Evolutionary conservation across 805 yeast genomes (phyloP).

Genomic region (Saturnispora ahearnii): DNA sequence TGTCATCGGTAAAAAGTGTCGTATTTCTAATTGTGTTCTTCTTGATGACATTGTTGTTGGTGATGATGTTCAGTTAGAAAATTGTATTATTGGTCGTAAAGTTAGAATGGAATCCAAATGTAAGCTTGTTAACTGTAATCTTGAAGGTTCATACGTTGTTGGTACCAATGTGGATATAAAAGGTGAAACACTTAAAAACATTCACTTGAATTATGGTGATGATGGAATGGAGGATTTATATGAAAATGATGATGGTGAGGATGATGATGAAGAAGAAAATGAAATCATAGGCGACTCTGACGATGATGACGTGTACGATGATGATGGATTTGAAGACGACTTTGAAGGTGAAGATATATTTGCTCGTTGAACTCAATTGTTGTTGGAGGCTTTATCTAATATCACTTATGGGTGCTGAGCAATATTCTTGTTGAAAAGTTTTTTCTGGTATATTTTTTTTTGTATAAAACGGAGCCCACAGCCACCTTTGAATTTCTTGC

Average conservation of each 20-base stretch:
- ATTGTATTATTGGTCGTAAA: constrained; percentile 71
- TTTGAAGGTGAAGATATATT: constrained; percentile 35
- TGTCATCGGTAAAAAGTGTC: constrained; percentile 74
- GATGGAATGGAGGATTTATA: constrained; percentile 21
- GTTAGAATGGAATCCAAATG: constrained; percentile 58
- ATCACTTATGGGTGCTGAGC: background rate
- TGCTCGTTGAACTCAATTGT: constrained; percentile 13
- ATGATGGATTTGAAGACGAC: constrained; percentile 51
- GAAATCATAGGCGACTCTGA: constrained; percentile 5
- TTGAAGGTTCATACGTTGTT: constrained; percentile 73
- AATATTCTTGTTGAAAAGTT: background rate
- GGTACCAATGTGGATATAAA: constrained; percentile 40
- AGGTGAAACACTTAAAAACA: constrained; percentile 31
- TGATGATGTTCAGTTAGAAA: constrained; percentile 74
- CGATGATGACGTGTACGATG: constrained; percentile 40
- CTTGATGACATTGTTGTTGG: constrained; percentile 63
- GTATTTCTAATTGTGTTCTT: constrained; percentile 78
- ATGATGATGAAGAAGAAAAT: constrained; percentile 29
- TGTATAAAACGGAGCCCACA: background rate
- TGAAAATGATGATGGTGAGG: constrained; percentile 26
- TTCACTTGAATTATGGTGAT: constrained; percentile 25
- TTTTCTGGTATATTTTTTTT: background rate
- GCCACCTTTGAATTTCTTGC: background rate
- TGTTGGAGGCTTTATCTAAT: no score
- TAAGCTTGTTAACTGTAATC: constrained; percentile 69